phyloP scores from a whole-genome alignment of 2,329 filamentous ascomycete genomes.

The Venturia carpophila region DNA sequence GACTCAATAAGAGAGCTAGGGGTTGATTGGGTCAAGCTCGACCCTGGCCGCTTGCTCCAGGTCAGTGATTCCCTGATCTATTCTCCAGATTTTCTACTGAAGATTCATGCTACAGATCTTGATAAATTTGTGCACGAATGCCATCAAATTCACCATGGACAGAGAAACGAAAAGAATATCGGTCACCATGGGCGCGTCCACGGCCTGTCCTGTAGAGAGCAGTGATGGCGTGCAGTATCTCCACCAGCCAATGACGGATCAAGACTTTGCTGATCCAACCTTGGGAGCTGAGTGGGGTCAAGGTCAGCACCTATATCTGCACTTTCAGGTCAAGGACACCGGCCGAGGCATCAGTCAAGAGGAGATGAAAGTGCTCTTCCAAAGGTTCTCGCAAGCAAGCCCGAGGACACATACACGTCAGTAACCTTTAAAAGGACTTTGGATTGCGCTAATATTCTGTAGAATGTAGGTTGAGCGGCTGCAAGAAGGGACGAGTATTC shows the following conservation, averaged over 20 bases:
- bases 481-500: too few relatives aligned
- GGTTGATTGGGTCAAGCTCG: slow-evolving; percentile 21
- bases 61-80: slow-evolving; percentile 14
- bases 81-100: neutral
- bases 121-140: slow-evolving; percentile 61
- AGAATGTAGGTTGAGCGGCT: slow-evolving; percentile 34
- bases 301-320: slow-evolving; percentile 48
- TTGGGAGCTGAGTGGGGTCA: slow-evolving; percentile 49
- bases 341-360: slow-evolving; percentile 55
- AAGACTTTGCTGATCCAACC: slow-evolving; percentile 43
- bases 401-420: slow-evolving; percentile 48
- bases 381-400: slow-evolving; percentile 61
- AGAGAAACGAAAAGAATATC: slow-evolving; percentile 46
- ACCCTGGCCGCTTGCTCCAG: slow-evolving; percentile 19
- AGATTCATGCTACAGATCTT: slow-evolving; percentile 47
- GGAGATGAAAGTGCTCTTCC: slow-evolving; percentile 52
- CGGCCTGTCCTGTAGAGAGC: slow-evolving; percentile 33
- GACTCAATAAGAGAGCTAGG: slow-evolving; percentile 22
- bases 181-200: slow-evolving; percentile 49
- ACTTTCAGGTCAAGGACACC: slow-evolving; percentile 58
- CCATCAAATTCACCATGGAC: slow-evolving; percentile 58
- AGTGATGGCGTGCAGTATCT: slow-evolving; percentile 13
- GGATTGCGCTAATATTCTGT: slow-evolving; percentile 28
- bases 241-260: slow-evolving; percentile 22
- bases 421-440: neutral